phyloP scores from a whole-genome alignment of 306 rosid species.

The Vigna hirtella region DNA sequence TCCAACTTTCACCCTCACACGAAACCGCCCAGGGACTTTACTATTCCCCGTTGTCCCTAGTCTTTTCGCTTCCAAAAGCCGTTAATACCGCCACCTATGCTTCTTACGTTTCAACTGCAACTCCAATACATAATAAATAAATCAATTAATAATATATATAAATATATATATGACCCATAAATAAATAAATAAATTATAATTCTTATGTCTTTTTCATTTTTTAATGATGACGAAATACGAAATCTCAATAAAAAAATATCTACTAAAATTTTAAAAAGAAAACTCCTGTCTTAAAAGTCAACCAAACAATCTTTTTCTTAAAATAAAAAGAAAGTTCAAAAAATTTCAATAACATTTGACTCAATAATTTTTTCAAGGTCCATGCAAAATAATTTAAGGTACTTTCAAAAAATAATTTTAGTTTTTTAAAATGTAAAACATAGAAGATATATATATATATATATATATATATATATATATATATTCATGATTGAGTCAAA shows the following conservation, averaged over 20 bases:
- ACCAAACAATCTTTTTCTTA: neutral
- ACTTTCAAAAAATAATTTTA: too few species aligned
- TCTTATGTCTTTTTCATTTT: neutral
- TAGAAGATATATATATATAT: too few species aligned
- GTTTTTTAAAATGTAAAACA: too few species aligned
- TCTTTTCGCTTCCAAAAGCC: constrained; percentile 75
- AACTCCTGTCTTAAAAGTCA: neutral
- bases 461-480: too few species aligned
- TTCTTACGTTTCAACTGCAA: constrained; percentile 54
- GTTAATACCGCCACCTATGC: constrained; percentile 69
- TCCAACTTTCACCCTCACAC: constrained; percentile 15
- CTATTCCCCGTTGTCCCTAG: neutral
- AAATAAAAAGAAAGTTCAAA: neutral
- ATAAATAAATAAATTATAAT: neutral
- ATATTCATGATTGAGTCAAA: too few species aligned
- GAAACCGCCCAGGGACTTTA: constrained; percentile 25
- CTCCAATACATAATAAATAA: neutral
- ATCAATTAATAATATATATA: neutral
- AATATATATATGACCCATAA: neutral
- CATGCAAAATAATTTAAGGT: neutral
- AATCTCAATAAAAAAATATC: neutral
- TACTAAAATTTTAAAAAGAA: neutral
- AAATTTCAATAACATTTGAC: neutral
- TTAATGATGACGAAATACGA: neutral
- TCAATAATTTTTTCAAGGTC: neutral